phyloP scores from a whole-genome alignment of 2,329 filamentous ascomycete genomes.

The Fusarium tupiense region DNA sequence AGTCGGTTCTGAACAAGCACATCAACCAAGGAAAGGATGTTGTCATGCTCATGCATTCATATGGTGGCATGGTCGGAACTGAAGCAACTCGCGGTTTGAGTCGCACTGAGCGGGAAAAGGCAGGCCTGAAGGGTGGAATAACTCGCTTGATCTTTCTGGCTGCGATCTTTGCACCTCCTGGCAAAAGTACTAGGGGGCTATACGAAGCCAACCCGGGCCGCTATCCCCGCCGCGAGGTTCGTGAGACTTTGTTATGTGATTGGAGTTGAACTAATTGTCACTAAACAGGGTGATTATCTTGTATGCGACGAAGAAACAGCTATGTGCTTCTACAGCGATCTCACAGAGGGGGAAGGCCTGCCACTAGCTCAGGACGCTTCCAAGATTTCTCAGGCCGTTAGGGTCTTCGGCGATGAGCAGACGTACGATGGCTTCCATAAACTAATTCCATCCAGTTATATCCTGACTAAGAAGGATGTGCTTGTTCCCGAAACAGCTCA shows the following conservation, averaged over 20 bases:
- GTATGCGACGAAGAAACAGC: conserved; percentile 12
- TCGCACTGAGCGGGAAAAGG: not conserved
- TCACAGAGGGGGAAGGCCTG: not conserved
- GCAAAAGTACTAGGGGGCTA: not conserved
- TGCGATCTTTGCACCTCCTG: conserved; percentile 5
- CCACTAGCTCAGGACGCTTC: not conserved
- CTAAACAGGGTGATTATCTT: not conserved
- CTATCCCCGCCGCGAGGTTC: not conserved
- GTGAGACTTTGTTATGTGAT: rapidly evolving
- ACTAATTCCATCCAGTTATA: not conserved
- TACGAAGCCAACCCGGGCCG: not conserved
- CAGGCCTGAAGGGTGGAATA: not conserved
- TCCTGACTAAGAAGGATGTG: not conserved
- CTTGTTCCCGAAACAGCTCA: not conserved
- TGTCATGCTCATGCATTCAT: conserved; percentile 17
- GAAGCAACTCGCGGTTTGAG: conserved; percentile 1
- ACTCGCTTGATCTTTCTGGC: not conserved
- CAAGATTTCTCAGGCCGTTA: not conserved
- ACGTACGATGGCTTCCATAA: conserved; percentile 5
- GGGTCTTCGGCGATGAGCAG: conserved; percentile 6
- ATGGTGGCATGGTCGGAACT: conserved; percentile 12
- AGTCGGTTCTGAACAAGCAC: not conserved
- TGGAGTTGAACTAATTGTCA: rapidly evolving
- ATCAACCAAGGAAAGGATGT: not conserved
- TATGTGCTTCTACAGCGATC: conserved; percentile 19